Evolutionary conservation across 139 green algal species (phyloP).

Genomic region (Auxenochlorella pyrenoidosa): DNA sequence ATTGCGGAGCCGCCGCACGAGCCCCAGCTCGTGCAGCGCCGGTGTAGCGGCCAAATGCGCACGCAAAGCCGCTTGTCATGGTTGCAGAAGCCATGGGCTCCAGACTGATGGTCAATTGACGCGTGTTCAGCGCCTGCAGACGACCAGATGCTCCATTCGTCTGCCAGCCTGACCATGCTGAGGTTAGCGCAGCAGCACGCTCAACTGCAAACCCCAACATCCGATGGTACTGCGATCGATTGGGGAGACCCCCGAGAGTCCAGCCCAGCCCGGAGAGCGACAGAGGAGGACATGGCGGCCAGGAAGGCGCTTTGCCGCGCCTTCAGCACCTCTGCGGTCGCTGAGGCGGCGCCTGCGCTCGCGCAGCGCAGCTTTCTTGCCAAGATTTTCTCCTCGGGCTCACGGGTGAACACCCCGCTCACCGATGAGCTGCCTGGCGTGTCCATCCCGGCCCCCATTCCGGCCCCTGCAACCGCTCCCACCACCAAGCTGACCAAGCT

Average conservation of each 20-base stretch:
- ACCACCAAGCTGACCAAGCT: slow-evolving; percentile 87
- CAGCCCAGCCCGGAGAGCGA: too few species aligned
- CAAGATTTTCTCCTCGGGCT: slow-evolving; percentile 47
- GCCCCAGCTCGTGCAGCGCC: not conserved
- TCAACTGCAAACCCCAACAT: too few species aligned
- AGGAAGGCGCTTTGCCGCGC: not conserved
- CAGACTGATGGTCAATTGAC: not conserved
- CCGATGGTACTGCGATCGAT: not conserved
- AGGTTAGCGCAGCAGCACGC: too few species aligned
- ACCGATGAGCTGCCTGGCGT: slow-evolving; percentile 81
- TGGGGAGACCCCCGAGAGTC: not conserved
- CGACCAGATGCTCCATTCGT: not conserved
- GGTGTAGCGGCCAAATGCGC: not conserved
- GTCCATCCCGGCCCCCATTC: slow-evolving; percentile 26
- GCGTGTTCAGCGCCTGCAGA: not conserved
- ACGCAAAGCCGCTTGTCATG: not conserved
- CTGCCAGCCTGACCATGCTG: too few species aligned
- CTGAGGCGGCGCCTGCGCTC: slow-evolving; percentile 12
- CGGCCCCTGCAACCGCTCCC: slow-evolving; percentile 46
- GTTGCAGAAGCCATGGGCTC: not conserved
- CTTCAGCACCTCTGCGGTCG: slow-evolving; percentile 5
- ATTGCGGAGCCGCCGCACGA: not conserved
- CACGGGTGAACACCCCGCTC: slow-evolving; percentile 66
- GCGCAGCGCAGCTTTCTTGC: slow-evolving; percentile 43
- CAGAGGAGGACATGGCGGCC: not conserved